Evolutionary conservation across 2,329 filamentous ascomycete genomes (phyloP).

Genomic region (Fusarium brachygibbosum): DNA sequence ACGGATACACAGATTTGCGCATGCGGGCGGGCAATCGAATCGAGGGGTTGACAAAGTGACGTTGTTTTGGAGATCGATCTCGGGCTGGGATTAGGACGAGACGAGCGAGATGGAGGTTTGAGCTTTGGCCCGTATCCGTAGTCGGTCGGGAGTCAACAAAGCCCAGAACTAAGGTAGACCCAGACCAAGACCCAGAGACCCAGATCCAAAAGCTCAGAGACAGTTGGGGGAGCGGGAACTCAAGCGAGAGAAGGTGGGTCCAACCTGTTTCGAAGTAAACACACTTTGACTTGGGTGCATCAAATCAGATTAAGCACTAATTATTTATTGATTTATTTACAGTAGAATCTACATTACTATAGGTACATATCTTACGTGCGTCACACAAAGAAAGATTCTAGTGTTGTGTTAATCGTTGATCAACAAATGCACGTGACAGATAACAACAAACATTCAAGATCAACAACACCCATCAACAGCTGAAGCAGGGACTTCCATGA

Average conservation of each 20-base stretch:
- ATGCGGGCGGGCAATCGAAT: slow-evolving; percentile 34
- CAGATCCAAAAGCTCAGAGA: neutral
- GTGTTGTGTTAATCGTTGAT: slow-evolving; percentile 27
- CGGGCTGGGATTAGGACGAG: slow-evolving; percentile 30
- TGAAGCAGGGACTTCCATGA: slow-evolving; percentile 11
- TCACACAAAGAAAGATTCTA: slow-evolving; percentile 33
- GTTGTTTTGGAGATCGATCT: slow-evolving; percentile 20
- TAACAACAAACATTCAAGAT: slow-evolving; percentile 6
- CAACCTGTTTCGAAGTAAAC: slow-evolving; percentile 45
- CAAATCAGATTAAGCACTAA: slow-evolving; percentile 1
- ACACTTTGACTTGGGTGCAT: slow-evolving; percentile 18
- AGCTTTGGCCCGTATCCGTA: slow-evolving; percentile 23
- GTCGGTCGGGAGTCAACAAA: slow-evolving; percentile 34
- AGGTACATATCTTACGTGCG: slow-evolving; percentile 25
- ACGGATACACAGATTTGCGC: slow-evolving; percentile 39
- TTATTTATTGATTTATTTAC: slow-evolving; percentile 11
- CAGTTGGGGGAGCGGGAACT: slow-evolving; percentile 31
- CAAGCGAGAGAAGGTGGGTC: slow-evolving; percentile 37
- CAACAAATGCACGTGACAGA: slow-evolving; percentile 33
- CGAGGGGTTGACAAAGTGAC: slow-evolving; percentile 16
- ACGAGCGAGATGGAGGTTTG: slow-evolving; percentile 27
- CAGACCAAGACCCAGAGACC: neutral
- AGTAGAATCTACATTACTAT: slow-evolving; percentile 3
- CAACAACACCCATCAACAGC: neutral
- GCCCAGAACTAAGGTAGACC: too few relatives aligned